These are phyloP conservation scores for Colletotrichum paranaense DNA, from an alignment of 2,329 filamentous ascomycete species.

Conservation along the genomic window DNA sequence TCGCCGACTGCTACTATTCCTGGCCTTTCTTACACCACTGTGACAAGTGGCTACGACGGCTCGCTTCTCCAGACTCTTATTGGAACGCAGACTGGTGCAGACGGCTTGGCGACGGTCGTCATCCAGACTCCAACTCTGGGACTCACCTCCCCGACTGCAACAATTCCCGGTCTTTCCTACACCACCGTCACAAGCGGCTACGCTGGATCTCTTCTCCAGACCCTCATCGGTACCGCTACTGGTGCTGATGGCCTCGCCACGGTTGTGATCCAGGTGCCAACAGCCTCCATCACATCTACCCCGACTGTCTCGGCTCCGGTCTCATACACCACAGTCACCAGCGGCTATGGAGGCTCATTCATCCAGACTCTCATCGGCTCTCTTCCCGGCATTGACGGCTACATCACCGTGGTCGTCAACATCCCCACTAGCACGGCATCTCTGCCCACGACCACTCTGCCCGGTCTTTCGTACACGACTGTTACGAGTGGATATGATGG, in stretches of 20 bases:
- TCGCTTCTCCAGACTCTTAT: not conserved
- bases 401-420: conserved; percentile 17
- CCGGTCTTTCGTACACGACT: conserved; percentile 16
- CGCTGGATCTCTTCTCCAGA: not conserved
- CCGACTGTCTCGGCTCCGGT: not conserved
- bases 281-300: not conserved
- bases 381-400: not conserved
- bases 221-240: not conserved
- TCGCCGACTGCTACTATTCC: not conserved
- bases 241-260: conserved; percentile 22
- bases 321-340: not conserved
- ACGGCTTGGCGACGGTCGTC: not conserved
- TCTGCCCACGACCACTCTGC: not conserved
- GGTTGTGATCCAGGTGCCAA: conserved; percentile 10
- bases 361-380: conserved; percentile 15
- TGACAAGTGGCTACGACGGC: not conserved
- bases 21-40: not conserved
- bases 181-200: conserved; percentile 7
- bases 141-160: not conserved
- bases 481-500: conserved; percentile 23
- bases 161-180: not conserved
- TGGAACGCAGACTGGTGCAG: not conserved
- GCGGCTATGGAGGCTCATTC: not conserved
- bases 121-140: not conserved
- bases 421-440: conserved; percentile 6